These are phyloP conservation scores for Chlorella vulgaris DNA, from an alignment of 139 green algal species.

Conservation along the genomic window DNA sequence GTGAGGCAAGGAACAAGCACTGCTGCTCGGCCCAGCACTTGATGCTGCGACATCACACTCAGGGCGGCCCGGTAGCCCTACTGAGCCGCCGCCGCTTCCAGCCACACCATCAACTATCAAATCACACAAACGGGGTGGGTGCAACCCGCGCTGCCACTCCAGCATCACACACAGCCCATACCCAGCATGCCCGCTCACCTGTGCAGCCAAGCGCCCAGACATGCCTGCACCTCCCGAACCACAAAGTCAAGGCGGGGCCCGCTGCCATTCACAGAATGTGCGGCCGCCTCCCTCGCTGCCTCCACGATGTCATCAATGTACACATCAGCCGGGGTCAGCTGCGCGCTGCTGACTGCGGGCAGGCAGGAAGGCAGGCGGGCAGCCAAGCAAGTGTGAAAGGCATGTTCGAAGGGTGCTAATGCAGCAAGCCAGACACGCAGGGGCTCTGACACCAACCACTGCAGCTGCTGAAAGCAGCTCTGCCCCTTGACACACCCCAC, in stretches of 20 bases:
- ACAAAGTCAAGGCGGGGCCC: conserved; percentile 13
- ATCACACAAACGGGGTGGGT: too few relatives aligned
- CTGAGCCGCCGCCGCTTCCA: not conserved
- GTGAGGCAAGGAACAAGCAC: not conserved
- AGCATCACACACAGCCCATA: too few relatives aligned
- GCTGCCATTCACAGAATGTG: too few relatives aligned
- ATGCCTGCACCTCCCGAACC: conserved; percentile 43
- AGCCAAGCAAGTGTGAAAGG: not conserved
- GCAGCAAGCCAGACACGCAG: too few relatives aligned
- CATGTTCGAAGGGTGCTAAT: too few relatives aligned
- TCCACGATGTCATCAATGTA: conserved; percentile 33
- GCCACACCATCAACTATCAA: not conserved
- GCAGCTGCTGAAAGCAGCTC: not conserved
- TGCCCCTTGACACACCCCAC: not conserved
- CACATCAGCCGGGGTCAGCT: conserved; percentile 35
- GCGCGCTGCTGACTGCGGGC: not conserved
- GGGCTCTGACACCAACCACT: not conserved
- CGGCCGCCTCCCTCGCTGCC: not conserved
- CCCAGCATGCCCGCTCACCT: too few relatives aligned
- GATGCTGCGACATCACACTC: not conserved
- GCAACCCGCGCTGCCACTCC: too few relatives aligned
- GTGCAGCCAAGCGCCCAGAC: conserved; percentile 24
- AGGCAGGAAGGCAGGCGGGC: not conserved
- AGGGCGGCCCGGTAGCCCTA: too few relatives aligned
- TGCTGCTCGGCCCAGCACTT: too few relatives aligned